Evolutionary conservation across 345 rosid species (phyloP).

Genomic region (Pistacia integerrima): DNA sequence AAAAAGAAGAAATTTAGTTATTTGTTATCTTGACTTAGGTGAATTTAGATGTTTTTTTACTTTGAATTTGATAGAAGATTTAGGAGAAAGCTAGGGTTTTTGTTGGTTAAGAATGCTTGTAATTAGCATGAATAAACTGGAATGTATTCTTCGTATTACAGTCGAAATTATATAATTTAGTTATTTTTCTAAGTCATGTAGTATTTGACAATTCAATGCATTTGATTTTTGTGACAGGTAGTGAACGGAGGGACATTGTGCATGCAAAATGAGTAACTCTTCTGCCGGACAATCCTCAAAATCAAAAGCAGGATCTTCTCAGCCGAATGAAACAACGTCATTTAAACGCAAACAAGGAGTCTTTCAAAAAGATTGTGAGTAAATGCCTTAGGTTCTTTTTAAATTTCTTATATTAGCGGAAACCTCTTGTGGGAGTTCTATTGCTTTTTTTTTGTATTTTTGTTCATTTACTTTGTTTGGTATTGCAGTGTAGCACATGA

Average conservation of each 20-base stretch:
- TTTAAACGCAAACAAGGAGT: conserved; percentile 79
- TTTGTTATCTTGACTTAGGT: no score
- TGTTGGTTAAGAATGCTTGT: no score
- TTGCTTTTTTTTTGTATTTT: background rate
- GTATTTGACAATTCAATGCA: no score
- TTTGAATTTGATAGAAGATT: no score
- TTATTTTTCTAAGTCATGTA: no score
- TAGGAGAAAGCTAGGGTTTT: no score
- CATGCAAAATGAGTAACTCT: conserved; percentile 39
- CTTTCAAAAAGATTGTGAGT: conserved; percentile 85
- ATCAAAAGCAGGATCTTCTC: conserved; percentile 65
- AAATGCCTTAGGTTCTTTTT: background rate
- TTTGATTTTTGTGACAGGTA: no score
- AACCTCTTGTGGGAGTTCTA: background rate
- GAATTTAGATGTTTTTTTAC: no score
- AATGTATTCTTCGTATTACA: no score
- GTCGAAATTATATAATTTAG: no score
- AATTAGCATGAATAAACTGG: no score
- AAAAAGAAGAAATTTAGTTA: no score
- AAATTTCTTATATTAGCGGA: background rate
- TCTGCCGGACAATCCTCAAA: conserved; percentile 53
- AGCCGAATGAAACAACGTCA: conserved; percentile 59
- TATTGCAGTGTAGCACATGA: conserved; percentile 89
- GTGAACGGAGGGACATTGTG: background rate
- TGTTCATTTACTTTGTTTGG: background rate